A percentile compares a stretch with the other conserved stretches of the same genome.
Conservation (phyloP, 2,329 filamentous ascomycete species). For the Penicillium brevicompactum region DNA sequence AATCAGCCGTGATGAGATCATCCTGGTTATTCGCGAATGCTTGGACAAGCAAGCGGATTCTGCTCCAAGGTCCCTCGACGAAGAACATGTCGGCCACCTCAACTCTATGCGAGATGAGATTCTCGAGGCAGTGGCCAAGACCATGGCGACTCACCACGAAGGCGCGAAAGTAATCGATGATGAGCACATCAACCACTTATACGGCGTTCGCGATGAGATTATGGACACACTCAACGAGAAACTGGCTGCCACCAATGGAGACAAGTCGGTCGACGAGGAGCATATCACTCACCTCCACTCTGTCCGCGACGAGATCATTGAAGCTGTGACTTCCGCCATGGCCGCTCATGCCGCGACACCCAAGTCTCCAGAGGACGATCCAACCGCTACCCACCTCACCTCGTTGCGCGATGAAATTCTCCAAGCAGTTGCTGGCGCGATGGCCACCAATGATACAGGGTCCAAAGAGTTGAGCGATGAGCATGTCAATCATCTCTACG, state of each 20-base stretch:
- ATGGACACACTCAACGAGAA: slow-evolving; percentile 31
- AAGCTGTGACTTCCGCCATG: slow-evolving; percentile 30
- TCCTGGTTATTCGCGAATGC: slow-evolving; percentile 81
- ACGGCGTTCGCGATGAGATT: slow-evolving; percentile 32
- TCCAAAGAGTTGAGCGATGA: slow-evolving; percentile 20
- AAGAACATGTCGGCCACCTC: slow-evolving; percentile 28
- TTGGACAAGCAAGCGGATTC: slow-evolving; percentile 73
- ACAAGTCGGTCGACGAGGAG: slow-evolving; percentile 25
- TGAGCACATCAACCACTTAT: slow-evolving; percentile 26
- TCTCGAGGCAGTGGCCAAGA: slow-evolving; percentile 31
- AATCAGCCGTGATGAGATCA: slow-evolving; percentile 78
- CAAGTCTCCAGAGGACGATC: slow-evolving; percentile 23
- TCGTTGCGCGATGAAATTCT: slow-evolving; percentile 34
- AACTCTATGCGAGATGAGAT: slow-evolving; percentile 35
- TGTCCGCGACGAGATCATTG: slow-evolving; percentile 35
- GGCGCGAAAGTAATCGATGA: slow-evolving; percentile 21
- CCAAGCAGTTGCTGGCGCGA: slow-evolving; percentile 28
- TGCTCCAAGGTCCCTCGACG: slow-evolving; percentile 22
- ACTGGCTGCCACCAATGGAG: slow-evolving; percentile 23
- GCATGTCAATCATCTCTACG: slow-evolving; percentile 6
- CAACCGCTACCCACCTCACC: slow-evolving; percentile 17
- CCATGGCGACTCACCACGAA: slow-evolving; percentile 26
- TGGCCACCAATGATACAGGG: slow-evolving; percentile 22
- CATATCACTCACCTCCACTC: slow-evolving; percentile 21
- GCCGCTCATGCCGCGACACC: slow-evolving; percentile 23